Evolutionary conservation across 1,284 basidiomycete species (phyloP), one percentile per base, ranked within the genome.

Genomic region (Rugiboletus extremiorientalis): DNA sequence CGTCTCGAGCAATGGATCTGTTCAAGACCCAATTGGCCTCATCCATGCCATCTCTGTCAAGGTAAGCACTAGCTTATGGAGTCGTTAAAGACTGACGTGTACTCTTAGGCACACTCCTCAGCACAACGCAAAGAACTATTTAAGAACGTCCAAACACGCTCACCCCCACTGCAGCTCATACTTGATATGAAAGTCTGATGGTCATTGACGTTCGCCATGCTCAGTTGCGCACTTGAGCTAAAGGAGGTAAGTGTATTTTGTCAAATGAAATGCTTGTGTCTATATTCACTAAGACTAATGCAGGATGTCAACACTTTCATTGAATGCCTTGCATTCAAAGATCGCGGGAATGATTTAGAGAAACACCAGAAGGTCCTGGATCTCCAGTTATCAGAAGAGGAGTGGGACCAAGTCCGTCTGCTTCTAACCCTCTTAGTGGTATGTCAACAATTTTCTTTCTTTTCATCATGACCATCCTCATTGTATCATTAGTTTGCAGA

Each of bases 151-250:
- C 65, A 69, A 43, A 52, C n/a, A 30, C 9, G 22, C 46, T 60
- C 55, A 0, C 61, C 46, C 11, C 47, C 50, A 5, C 28, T 54
- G 12, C 63, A 28, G 63, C 65, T 28, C 54, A 63, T 30, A 22
- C 38, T 45, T 51, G 16, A 60, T 30, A 61, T 74, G 72, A 60
- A 70, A 52, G 63, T 70, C 16, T 51, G 33, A 33, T 69, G 69
- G 65, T 69, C 62, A 16, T 70, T 52, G 1, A 63, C 58, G 23
- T 66, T 57, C 45, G 34, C 40, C 11, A 68, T 70, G 65, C 59
- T 68, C 11, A 45, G 58, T 41, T 30, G 46, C 1, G 55, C 62
- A 5, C 37, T 60, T 5, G 11, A 52, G 25, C 42, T 61, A 30
- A 52, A 57, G 23, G 51, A 63, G 36, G 60, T 63, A 47, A 54